These are phyloP conservation scores for Corrigiola litoralis DNA, from an alignment of 179 eudicot genomes.

Conservation along the genomic window DNA sequence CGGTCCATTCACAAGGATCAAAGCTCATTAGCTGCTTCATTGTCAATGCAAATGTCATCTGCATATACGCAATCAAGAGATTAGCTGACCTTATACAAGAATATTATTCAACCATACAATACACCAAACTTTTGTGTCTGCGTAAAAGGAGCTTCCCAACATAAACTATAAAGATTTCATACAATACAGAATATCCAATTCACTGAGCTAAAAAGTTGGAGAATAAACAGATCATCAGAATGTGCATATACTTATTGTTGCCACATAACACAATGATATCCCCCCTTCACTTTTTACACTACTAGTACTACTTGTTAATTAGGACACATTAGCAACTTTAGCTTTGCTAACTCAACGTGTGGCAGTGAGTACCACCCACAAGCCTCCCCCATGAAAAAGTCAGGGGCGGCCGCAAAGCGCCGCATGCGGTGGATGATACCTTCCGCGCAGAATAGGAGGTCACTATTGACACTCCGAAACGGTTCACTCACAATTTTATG, in stretches of 20 bases:
- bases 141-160: no score
- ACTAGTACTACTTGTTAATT: neutral
- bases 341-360: no score
- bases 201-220: conserved; percentile 1
- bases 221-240: conserved; percentile 28
- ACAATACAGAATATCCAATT: neutral
- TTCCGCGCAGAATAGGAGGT: neutral
- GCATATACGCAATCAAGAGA: conserved; percentile 23
- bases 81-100: neutral
- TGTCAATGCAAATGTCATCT: conserved; percentile 86
- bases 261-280: conserved; percentile 33
- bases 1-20: conserved; percentile 97
- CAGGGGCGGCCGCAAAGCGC: neutral
- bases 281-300: neutral
- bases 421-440: conserved; percentile 7
- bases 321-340: neutral
- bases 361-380: no score
- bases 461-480: no score
- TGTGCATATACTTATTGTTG: conserved; percentile 31
- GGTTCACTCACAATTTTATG: no score
- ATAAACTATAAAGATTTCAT: neutral
- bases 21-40: conserved; percentile 90
- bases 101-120: neutral
- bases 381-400: neutral
- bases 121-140: neutral